Conservation (phyloP, 2,329 filamentous ascomycete species). For the Rutstroemia sydowiana region DNA sequence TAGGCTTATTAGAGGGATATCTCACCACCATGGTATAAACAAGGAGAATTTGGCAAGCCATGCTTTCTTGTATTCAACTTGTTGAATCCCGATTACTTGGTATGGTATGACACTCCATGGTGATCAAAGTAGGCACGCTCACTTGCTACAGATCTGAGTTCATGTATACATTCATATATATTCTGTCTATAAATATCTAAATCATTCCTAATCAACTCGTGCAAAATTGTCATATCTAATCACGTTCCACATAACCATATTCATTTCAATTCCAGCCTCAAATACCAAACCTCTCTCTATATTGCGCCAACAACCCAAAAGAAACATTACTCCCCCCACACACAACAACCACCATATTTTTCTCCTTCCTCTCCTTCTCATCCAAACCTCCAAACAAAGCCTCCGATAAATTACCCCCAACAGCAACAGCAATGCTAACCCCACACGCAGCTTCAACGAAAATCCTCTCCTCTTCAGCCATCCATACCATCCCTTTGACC, state of each 20-base stretch:
- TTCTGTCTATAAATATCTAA: no score
- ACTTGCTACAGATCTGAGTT: no score
- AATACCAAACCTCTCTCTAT: conserved; percentile 6
- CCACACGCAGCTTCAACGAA: conserved; percentile 83
- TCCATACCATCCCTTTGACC: conserved; percentile 64
- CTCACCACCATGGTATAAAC: no score
- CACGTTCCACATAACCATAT: background rate
- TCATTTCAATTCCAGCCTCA: background rate
- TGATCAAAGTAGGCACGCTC: no score
- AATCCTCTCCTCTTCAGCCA: conserved; percentile 75
- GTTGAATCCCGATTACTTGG: no score
- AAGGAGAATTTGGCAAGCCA: no score
- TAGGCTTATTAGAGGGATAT: no score
- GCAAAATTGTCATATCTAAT: no score
- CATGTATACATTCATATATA: no score
- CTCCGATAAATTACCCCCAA: conserved; percentile 38
- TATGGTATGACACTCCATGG: no score
- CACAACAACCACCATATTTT: conserved; percentile 75
- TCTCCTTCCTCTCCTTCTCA: conserved; percentile 68
- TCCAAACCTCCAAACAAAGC: conserved; percentile 74
- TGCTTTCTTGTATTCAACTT: no score
- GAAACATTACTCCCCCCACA: conserved; percentile 72
- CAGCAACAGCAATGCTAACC: conserved; percentile 60
- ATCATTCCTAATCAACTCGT: no score
- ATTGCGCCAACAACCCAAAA: conserved; percentile 48